phyloP scores from a whole-genome alignment of 805 yeast genomes.

The Hanseniaspora hatyaiensis region DNA sequence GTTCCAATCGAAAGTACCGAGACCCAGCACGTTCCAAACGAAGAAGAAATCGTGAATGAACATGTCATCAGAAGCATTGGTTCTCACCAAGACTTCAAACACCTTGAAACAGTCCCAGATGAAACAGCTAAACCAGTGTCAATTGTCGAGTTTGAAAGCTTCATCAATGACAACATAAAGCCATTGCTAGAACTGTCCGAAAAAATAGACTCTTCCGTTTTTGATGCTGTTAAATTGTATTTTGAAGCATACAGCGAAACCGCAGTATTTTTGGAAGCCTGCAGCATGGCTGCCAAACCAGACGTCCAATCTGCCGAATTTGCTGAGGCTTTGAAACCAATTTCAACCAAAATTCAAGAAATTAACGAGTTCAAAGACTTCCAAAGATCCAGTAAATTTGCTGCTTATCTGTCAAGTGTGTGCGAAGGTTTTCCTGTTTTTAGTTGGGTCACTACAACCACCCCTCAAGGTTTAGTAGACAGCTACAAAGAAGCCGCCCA shows the following conservation, averaged over 20 bases:
- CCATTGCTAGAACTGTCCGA: constrained; percentile 43
- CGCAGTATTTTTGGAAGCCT: constrained; percentile 47
- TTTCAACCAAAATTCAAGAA: constrained; percentile 46
- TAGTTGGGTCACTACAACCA: constrained; percentile 75
- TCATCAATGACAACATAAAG: constrained; percentile 41
- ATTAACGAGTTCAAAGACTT: constrained; percentile 60
- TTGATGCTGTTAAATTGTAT: constrained; percentile 36
- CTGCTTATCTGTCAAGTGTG: constrained; percentile 67
- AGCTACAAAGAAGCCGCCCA: constrained; percentile 86
- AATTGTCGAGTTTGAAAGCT: constrained; percentile 42
- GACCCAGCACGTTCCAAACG: no score
- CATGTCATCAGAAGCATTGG: background rate
- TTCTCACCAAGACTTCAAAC: background rate
- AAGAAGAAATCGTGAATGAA: background rate
- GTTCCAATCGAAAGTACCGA: no score
- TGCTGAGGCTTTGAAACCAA: constrained; percentile 51
- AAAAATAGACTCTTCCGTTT: constrained; percentile 39
- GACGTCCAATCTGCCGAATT: constrained; percentile 43
- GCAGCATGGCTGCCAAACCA: constrained; percentile 53
- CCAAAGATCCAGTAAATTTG: constrained; percentile 54
- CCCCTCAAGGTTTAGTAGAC: constrained; percentile 64
- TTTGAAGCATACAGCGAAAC: constrained; percentile 48
- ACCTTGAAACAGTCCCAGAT: constrained; percentile 13
- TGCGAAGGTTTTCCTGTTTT: constrained; percentile 82
- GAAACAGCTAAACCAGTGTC: constrained; percentile 32